Conservation (phyloP, 148 eudicot genomes). For the Fagopyrum tataricum region DNA sequence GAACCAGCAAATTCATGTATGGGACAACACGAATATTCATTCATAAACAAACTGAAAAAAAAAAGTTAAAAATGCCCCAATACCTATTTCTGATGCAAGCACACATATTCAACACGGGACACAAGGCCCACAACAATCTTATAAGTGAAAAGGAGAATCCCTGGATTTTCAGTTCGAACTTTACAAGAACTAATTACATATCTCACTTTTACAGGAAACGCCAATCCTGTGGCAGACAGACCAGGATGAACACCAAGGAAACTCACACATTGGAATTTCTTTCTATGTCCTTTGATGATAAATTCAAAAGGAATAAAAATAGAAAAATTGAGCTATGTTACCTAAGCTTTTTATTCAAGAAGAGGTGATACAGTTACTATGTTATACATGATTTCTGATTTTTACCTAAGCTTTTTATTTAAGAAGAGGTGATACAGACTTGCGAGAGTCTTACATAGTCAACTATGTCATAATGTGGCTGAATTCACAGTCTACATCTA, state of each 20-base stretch:
- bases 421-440: neutral
- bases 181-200: neutral
- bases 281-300: neutral
- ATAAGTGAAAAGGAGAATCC: too few relatives aligned
- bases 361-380: neutral
- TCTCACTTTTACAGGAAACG: neutral
- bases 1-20: neutral
- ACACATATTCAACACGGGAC: neutral
- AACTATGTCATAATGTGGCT: neutral
- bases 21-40: neutral
- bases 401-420: too few relatives aligned
- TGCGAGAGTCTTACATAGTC: neutral
- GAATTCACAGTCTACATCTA: neutral
- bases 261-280: neutral
- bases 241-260: neutral
- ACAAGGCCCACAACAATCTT: neutral
- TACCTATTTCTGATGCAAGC: neutral
- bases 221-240: neutral
- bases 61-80: neutral
- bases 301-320: neutral
- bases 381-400: too few relatives aligned
- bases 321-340: too few relatives aligned
- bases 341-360: neutral
- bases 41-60: neutral
- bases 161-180: neutral